Percentiles rank a stretch among this genome's conserved stretches.
Conservation (phyloP, 2,329 filamentous ascomycete genomes). For the Aspergillus pseudoviridinutans region DNA sequence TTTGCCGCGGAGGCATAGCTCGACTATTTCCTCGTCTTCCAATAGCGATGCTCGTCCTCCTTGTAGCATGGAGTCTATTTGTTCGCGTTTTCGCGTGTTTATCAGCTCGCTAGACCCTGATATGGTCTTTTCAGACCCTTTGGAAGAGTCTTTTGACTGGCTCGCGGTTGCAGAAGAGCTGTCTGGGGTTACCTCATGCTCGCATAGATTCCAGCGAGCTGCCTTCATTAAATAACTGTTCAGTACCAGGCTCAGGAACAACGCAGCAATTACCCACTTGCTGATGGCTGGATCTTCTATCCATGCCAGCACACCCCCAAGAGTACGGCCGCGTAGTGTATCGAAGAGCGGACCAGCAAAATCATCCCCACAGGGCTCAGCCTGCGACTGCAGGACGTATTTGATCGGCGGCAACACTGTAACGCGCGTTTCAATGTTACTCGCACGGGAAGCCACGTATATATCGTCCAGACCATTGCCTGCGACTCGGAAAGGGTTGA, state of each 20-base stretch:
- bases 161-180: conserved; percentile 35
- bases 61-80: conserved; percentile 73
- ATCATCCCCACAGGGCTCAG: too few species aligned
- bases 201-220: conserved; percentile 93
- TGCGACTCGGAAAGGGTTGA: conserved; percentile 95
- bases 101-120: conserved; percentile 33
- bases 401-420: conserved; percentile 92
- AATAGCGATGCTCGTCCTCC: conserved; percentile 75
- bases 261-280: conserved; percentile 92
- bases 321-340: conserved; percentile 67
- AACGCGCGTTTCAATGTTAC: conserved; percentile 66
- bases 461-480: conserved; percentile 81
- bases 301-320: conserved; percentile 87
- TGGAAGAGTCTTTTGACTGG: conserved; percentile 19
- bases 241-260: conserved; percentile 85
- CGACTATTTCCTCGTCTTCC: conserved; percentile 79
- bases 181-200: conserved; percentile 60
- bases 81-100: conserved; percentile 57
- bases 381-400: conserved; percentile 66
- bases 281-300: conserved; percentile 92
- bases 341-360: conserved; percentile 43
- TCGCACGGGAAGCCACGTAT: conserved; percentile 64
- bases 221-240: conserved; percentile 99
- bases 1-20: conserved; percentile 81
- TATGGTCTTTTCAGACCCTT: conserved; percentile 23